Evolutionary conservation across 2,329 filamentous ascomycete species (phyloP), one percentile per base, ranked within the genome.

Genomic region (Pseudogymnoascus verrucosus): DNA sequence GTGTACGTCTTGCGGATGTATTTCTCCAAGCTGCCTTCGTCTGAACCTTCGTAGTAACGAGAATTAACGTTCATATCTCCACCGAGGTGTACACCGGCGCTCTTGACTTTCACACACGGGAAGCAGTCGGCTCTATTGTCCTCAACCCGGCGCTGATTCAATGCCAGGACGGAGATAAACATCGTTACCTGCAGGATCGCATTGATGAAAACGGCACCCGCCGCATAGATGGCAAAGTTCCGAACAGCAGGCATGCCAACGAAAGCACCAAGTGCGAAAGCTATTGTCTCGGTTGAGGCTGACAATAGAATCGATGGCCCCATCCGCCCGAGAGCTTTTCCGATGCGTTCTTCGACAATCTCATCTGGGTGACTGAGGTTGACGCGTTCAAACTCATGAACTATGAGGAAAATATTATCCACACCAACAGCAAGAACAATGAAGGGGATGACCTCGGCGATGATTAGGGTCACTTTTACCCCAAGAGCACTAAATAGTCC

Each of bases 371-470:
- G 90, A 74, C 89, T 96, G 69, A 92, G 78, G 71, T 99, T 99
- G 73, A 97, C 90, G 31, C 95, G 85, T 74, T 99, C 95, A 65
- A 99, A 96, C 76, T 99, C 95, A 76, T 99, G 95, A 0, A 99
- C 95, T 65, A 99, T 96, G 63, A 99, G 80, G 78, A 99, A 99
- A 71, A 99, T 98, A 73, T 99, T 99, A 81, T 99, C 95, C 2
- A 99, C 96, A 54, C 95, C 95, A 28, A 99, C 93, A 11, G 95
- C 95, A 19, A 99, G 79, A 8, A 99, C 93, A 67, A 99, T 88
- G 76, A 99, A 99, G 0, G 95, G 95, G 68, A 99, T 99, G 66
- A 99, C 95, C 73, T 99, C 95, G 4, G 96, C 93, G 66, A 99
- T 99, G 71, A 99, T 99, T 68, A 99, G 80, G 0, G 95, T 99